A percentile compares a stretch with the other conserved stretches of the same genome.
These are phyloP conservation scores for Talaromyces sp. DNA, from an alignment of 2,329 filamentous ascomycete genomes.

Conservation along the genomic window DNA sequence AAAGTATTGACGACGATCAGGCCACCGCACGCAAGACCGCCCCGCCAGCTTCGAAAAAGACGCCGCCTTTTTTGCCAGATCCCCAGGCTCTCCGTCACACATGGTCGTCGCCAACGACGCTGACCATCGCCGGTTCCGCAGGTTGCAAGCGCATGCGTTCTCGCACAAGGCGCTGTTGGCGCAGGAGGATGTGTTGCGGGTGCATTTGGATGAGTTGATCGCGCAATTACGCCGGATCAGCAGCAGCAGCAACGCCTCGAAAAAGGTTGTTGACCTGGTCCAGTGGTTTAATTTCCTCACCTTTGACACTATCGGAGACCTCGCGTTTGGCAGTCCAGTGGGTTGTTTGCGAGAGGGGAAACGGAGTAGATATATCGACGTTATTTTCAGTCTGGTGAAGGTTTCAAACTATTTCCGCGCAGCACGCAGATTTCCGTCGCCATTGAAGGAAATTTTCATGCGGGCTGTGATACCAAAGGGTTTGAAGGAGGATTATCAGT, in stretches of 20 bases:
- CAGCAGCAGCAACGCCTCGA: not conserved
- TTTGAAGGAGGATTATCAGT: constrained; percentile 13
- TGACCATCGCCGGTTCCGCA: not conserved
- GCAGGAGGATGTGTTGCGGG: constrained; percentile 1
- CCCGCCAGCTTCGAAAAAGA: constrained; percentile 1
- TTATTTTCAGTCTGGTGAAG: constrained; percentile 19
- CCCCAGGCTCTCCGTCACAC: not conserved
- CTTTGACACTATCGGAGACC: constrained; percentile 38
- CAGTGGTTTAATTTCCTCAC: constrained; percentile 31
- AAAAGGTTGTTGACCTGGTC: constrained; percentile 21
- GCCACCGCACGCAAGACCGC: constrained; percentile 10
- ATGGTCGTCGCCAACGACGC: not conserved
- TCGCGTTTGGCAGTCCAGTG: constrained; percentile 37
- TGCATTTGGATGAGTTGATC: constrained; percentile 20
- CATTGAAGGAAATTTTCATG: not conserved
- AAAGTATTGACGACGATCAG: constrained; percentile 8
- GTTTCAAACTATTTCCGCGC: not conserved
- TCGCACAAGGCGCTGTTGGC: constrained; percentile 2
- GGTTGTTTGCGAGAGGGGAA: constrained; percentile 28
- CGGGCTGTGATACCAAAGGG: constrained; percentile 13
- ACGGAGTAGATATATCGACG: constrained; percentile 34
- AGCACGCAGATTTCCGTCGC: constrained; percentile 1
- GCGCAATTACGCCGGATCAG: constrained; percentile 10
- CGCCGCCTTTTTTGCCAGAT: not conserved
- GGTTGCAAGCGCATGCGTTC: not conserved